These are phyloP conservation scores for Lizonia empirigonia DNA, from an alignment of 2,329 filamentous ascomycete genomes.

Conservation along the genomic window DNA sequence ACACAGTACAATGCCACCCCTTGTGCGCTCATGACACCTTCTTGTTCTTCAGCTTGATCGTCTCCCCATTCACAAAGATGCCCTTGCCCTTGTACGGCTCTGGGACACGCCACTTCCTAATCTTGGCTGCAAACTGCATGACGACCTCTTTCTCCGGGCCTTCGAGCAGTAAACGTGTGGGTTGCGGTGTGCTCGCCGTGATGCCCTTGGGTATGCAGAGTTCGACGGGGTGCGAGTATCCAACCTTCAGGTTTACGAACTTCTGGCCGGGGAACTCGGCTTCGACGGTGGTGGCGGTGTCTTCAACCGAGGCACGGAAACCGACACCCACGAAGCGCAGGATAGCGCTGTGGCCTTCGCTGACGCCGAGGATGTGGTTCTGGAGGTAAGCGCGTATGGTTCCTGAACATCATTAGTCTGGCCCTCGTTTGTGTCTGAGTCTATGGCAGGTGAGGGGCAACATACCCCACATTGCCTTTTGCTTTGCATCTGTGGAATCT, in stretches of 20 bases:
- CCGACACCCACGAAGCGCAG: slow-evolving; percentile 92
- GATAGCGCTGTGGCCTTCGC: slow-evolving; percentile 93
- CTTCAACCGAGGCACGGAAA: slow-evolving; percentile 87
- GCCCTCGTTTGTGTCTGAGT: slow-evolving; percentile 6
- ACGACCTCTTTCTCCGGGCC: slow-evolving; percentile 84
- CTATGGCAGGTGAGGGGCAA: neutral
- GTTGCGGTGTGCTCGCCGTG: slow-evolving; percentile 84
- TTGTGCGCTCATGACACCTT: slow-evolving; percentile 54
- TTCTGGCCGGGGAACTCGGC: slow-evolving; percentile 79
- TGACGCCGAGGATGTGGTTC: slow-evolving; percentile 91
- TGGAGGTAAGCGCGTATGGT: slow-evolving; percentile 88
- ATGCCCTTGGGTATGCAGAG: slow-evolving; percentile 81
- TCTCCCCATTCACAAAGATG: slow-evolving; percentile 97
- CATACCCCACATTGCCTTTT: slow-evolving; percentile 95
- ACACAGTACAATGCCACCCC: slow-evolving; percentile 2
- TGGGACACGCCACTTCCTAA: slow-evolving; percentile 84
- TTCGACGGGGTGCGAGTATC: slow-evolving; percentile 95
- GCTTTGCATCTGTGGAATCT: slow-evolving; percentile 70
- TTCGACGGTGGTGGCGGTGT: slow-evolving; percentile 68
- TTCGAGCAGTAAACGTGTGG: slow-evolving; percentile 88
- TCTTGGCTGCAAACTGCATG: slow-evolving; percentile 88
- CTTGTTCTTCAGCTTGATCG: slow-evolving; percentile 97
- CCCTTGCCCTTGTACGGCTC: slow-evolving; percentile 99
- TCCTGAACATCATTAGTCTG: slow-evolving; percentile 58
- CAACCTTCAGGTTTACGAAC: slow-evolving; percentile 92